Base-by-base conservation (phyloP, 768 basidiomycete genomes). In the Phlebiopsis gigantea region DNA sequence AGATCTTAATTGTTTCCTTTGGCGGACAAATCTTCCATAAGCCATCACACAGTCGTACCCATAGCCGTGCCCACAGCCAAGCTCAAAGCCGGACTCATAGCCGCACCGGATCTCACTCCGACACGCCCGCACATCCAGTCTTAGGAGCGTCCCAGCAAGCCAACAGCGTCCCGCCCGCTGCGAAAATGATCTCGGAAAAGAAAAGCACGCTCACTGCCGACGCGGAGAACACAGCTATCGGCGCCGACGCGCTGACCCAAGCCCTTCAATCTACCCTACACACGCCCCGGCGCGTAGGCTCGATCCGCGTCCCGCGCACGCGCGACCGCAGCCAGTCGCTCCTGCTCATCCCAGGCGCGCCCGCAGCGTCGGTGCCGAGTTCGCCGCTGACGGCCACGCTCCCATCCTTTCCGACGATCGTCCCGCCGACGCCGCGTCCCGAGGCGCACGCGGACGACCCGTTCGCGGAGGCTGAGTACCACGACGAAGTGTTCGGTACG, bases 1-100 rank as follows among this genome's bases (percentile, higher is more conserved):
- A 81, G 63, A 79, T 92, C 42, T 76, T 91, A 25, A 72, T 91
- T 25, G 87, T 92, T 6, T 90, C 88, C 1, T 92, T 92, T 64
- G 89, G 89, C 15, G 89, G 89, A 0, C 89, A 92, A 63, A 72
- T 84, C 7, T 85, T 91, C 68, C 79, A 78, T 54, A 77, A 75
- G 50, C 84, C 84, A 39, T 12, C 34, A 17, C 34, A 39, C 34
- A 39, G 34, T 39, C 34, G 34, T 17, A 39, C 31, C 7, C 31
- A 34, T 14, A 34, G 31, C 14, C 31, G 31, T 34, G 14, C 34
- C 8, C 34, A 39, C 34, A 39, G 34, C 8, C 34, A 17, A 39
- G 12, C 34, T 12, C 17, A n/a, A n/a, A n/a, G n/a, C n/a, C n/a
- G n/a, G n/a, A n/a, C n/a, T n/a, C n/a, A n/a, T n/a, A n/a, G 68